These are phyloP conservation scores for Teratosphaeria viscida DNA, from an alignment of 2,329 filamentous ascomycete genomes.

Conservation along the genomic window DNA sequence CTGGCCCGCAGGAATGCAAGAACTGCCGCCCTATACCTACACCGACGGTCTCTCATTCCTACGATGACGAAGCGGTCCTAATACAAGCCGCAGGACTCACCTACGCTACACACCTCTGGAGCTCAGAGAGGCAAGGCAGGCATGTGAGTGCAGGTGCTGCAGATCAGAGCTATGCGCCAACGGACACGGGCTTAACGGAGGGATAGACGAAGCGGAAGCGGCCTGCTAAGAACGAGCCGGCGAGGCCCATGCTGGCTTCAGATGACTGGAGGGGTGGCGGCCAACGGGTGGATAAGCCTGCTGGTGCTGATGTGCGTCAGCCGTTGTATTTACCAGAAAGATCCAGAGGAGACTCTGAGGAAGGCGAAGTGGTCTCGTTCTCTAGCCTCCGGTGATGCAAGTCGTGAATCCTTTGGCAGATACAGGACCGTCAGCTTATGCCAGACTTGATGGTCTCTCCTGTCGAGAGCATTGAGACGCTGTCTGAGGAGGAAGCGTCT, in stretches of 20 bases:
- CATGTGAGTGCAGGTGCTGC: too few relatives aligned
- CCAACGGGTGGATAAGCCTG: not conserved
- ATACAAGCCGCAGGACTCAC: not conserved
- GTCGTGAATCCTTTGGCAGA: too few relatives aligned
- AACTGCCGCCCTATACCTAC: not conserved
- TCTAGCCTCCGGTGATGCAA: too few relatives aligned
- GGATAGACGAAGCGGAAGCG: not conserved
- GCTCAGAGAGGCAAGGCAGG: not conserved
- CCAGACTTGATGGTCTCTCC: too few relatives aligned
- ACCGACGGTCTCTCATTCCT: not conserved
- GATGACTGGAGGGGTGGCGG: not conserved
- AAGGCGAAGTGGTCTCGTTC: too few relatives aligned
- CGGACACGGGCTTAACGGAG: too few relatives aligned
- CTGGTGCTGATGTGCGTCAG: not conserved
- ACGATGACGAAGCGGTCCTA: not conserved
- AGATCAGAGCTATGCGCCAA: too few relatives aligned
- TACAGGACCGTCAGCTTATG: too few relatives aligned
- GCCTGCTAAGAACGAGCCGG: not conserved
- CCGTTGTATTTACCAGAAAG: too few relatives aligned
- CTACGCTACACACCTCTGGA: not conserved
- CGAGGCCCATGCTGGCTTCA: too few relatives aligned
- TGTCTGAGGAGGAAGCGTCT: not conserved
- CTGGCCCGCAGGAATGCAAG: not conserved
- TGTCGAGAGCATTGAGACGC: too few relatives aligned
- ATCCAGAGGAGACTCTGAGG: too few relatives aligned